Percentiles rank a stretch among this genome's conserved stretches.
phyloP scores from a whole-genome alignment of 2,329 filamentous ascomycete genomes.

The Grosmannia clavigera region DNA sequence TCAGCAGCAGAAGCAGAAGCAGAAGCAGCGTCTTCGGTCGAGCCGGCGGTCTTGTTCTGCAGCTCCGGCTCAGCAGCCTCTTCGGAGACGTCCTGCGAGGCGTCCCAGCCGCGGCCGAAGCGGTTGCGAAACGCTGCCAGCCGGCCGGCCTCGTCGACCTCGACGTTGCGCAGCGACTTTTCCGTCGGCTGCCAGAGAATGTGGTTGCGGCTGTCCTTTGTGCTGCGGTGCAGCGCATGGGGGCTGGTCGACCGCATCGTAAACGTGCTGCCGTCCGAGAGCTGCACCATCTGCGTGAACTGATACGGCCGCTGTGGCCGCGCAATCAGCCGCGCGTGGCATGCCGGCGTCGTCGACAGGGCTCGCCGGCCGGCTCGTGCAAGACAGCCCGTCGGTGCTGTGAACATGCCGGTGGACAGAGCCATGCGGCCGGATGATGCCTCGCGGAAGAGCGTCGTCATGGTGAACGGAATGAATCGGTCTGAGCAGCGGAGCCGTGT shows the following conservation, averaged over 20 bases:
- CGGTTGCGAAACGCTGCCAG: conserved; percentile 73
- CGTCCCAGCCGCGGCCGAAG: conserved; percentile 78
- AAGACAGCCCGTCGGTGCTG: background rate
- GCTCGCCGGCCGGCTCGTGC: conserved; percentile 20
- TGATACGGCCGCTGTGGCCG: conserved; percentile 89
- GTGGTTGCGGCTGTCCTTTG: conserved; percentile 82
- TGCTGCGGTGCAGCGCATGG: conserved; percentile 40
- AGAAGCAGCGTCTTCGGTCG: background rate
- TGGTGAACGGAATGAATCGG: background rate
- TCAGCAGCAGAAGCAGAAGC: background rate
- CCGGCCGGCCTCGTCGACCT: conserved; percentile 88
- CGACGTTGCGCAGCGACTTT: conserved; percentile 70
- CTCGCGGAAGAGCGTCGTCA: background rate
- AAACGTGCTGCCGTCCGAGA: conserved; percentile 82
- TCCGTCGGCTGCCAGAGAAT: conserved; percentile 82
- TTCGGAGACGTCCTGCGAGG: conserved; percentile 23
- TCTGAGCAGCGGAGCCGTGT: background rate
- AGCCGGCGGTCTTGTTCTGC: conserved; percentile 2
- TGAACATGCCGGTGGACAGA: background rate
- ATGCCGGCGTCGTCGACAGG: conserved; percentile 26
- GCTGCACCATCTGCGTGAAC: conserved; percentile 91
- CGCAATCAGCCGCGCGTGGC: conserved; percentile 72
- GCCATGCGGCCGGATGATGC: background rate
- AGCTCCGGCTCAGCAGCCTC: conserved; percentile 17
- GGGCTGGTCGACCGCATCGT: conserved; percentile 69